Evolutionary conservation across 1,284 basidiomycete species (phyloP), one percentile per base, ranked within the genome.

Genomic region (Cystobasidiaceae sp.): DNA sequence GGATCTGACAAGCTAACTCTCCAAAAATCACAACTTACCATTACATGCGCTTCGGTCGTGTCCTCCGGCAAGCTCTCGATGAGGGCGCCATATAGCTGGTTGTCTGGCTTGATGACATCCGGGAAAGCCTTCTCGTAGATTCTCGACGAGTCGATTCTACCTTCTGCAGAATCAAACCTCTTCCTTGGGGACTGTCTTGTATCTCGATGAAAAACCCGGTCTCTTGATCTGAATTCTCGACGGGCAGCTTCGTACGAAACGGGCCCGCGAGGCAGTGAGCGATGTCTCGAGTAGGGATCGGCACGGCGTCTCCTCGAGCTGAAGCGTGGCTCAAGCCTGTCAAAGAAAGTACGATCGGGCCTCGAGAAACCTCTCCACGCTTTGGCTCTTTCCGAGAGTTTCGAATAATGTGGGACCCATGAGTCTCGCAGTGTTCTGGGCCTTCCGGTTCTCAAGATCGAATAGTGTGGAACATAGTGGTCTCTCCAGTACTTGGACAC

Each of bases 401-500:
- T 28, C 1, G 41, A 58, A 25, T 58, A 58, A 11, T n/a, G 23
- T 32, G 55, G 55, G 2, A 58, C 39, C 15, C 45, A 58, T 9
- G 41, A 17, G 43, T 58, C 41, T 28, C 55, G 55, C 27, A 45
- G 33, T 8, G 46, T n/a, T n/a, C n/a, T n/a, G n/a, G n/a, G 39
- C 43, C 43, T 11, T n/a, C 13, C 17, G 21, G 28, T 55, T 55
- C 51, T n/a, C n/a, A n/a, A n/a, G 21, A 55, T 63, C 51, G 65
- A 52, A 58, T 67, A n/a, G 45, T 59, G 2, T 2, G 55, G 55
- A 2, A 58, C 55, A 34, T 58, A 27, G n/a, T 58, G 41, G 21
- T 58, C 55, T 32, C 51, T 19, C 51, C 51, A 55, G 34, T 41
- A 55, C 34, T 55, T 55, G 39, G 33, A 39, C 4, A 37, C 8